phyloP scores from a whole-genome alignment of 2,329 filamentous ascomycete species.

The Thelonectria olida region DNA sequence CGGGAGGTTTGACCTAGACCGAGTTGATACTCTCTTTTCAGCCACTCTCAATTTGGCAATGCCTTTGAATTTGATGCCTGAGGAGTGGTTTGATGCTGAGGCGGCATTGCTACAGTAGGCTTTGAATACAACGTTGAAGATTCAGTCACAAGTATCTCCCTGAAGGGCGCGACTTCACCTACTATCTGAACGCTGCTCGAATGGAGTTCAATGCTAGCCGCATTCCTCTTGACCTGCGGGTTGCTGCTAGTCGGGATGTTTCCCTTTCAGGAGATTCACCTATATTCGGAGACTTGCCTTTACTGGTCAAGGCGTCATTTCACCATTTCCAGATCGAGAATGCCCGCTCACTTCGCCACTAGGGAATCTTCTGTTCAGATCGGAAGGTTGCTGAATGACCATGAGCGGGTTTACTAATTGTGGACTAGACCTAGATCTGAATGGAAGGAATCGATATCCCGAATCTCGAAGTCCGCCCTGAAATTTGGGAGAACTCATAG shows the following conservation, averaged over 20 bases:
- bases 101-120: neutral
- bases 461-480: neutral
- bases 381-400: neutral
- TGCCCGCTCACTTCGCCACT: no score
- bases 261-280: no score
- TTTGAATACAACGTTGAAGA: no score
- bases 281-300: no score
- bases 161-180: no score
- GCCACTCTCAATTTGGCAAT: constrained; percentile 6
- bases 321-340: no score
- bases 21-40: constrained; percentile 8
- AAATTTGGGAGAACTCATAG: neutral
- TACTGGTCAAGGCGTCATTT: no score
- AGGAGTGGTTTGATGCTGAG: constrained; percentile 1
- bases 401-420: neutral
- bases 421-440: neutral
- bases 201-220: no score
- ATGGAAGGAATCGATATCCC: neutral
- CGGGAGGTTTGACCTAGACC: neutral
- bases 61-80: neutral
- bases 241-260: no score
- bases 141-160: no score
- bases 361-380: neutral
- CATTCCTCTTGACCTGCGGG: no score
- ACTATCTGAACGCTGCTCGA: no score